Conservation (phyloP, 1,284 basidiomycete species). For the Vanrija sp. region DNA sequence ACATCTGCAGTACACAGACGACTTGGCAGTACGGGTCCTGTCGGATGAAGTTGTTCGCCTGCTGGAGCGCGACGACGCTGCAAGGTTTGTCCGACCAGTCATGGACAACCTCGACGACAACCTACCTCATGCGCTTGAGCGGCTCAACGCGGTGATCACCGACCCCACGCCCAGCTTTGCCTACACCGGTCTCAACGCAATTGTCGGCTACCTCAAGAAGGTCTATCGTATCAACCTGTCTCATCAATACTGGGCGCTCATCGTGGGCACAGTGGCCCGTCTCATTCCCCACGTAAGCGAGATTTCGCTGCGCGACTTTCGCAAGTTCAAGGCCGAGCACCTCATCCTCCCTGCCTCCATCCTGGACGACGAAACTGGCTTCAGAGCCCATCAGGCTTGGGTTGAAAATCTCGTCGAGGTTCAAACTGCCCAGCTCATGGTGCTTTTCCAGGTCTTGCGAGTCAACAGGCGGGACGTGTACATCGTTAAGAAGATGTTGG, state of each 20-base stretch:
- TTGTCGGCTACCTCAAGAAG: slow-evolving; percentile 66
- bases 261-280: slow-evolving; percentile 58
- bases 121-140: slow-evolving; percentile 47
- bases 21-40: slow-evolving; percentile 57
- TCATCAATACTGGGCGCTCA: slow-evolving; percentile 52
- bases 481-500: slow-evolving; percentile 64
- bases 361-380: slow-evolving; percentile 53
- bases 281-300: slow-evolving; percentile 64
- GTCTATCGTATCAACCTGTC: background rate
- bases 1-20: slow-evolving; percentile 55
- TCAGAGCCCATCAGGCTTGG: slow-evolving; percentile 46
- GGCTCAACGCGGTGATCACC: slow-evolving; percentile 54
- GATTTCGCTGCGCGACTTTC: slow-evolving; percentile 67
- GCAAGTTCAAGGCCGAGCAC: slow-evolving; percentile 67
- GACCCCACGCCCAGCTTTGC: slow-evolving; percentile 62
- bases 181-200: slow-evolving; percentile 64
- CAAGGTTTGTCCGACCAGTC: slow-evolving; percentile 57
- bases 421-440: slow-evolving; percentile 66
- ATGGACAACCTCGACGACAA: slow-evolving; percentile 56
- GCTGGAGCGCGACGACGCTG: slow-evolving; percentile 69
- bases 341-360: slow-evolving; percentile 59
- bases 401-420: slow-evolving; percentile 58
- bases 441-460: slow-evolving; percentile 63
- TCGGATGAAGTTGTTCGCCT: slow-evolving; percentile 61
- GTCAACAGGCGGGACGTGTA: slow-evolving; percentile 68